A percentile compares a stretch with the other conserved stretches of the same genome.
Evolutionary conservation across 768 basidiomycete genomes (phyloP).

Genomic region (Boletellus emodensis): DNA sequence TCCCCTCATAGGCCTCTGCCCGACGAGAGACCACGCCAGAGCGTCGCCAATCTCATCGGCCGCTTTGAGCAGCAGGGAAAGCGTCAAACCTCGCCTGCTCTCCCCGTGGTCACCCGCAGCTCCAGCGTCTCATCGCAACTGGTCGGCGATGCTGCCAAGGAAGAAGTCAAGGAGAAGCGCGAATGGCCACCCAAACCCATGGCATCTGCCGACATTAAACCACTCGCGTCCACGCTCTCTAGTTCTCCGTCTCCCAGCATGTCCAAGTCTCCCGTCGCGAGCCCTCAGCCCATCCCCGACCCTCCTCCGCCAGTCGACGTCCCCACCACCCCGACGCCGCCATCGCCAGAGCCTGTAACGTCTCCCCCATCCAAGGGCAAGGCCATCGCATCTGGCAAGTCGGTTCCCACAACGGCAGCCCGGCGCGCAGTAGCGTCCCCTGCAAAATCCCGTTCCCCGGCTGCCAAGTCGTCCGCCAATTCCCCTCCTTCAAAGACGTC

Average conservation of each 20-base stretch:
- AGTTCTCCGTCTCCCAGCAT: conserved; percentile 25
- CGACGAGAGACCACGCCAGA: conserved; percentile 83
- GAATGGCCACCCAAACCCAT: conserved; percentile 70
- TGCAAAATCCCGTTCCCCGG: conserved; percentile 29
- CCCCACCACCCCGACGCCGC: conserved; percentile 20
- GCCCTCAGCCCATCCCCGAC: conserved; percentile 30
- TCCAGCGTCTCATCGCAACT: conserved; percentile 64
- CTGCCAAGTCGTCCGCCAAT: conserved; percentile 17
- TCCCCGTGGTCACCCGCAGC: conserved; percentile 47
- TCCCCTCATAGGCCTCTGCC: conserved; percentile 63
- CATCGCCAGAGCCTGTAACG: conserved; percentile 19
- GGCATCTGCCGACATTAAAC: conserved; percentile 32
- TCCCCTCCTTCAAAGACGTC: conserved; percentile 26
- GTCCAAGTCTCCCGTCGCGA: conserved; percentile 18
- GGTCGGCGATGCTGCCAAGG: conserved; percentile 60
- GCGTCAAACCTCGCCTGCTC: conserved; percentile 44
- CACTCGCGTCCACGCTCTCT: conserved; percentile 34
- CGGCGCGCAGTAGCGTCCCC: conserved; percentile 21
- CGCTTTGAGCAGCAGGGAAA: conserved; percentile 82
- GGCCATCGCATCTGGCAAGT: conserved; percentile 12
- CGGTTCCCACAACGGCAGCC: conserved; percentile 21
- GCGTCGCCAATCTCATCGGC: conserved; percentile 88
- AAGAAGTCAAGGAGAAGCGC: conserved; percentile 64
- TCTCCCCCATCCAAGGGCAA: conserved; percentile 22
- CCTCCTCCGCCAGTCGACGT: conserved; percentile 15